Percentiles rank a stretch among this genome's conserved stretches.
These are phyloP conservation scores for Rosa chinensis DNA, from an alignment of 306 rosid species.

Conservation along the genomic window DNA sequence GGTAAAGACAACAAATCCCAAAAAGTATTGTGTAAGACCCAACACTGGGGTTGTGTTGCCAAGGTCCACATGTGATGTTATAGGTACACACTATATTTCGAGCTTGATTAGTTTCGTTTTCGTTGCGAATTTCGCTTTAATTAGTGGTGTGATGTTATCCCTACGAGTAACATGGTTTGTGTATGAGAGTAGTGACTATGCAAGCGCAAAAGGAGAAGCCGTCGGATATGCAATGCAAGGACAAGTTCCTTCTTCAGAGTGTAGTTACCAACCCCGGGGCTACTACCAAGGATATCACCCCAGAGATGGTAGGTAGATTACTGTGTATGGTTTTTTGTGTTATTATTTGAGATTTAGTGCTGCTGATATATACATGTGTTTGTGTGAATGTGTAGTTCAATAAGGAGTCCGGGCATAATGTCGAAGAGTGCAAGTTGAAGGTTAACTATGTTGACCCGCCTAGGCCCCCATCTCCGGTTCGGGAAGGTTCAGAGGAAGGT, in stretches of 20 bases:
- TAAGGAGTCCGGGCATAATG: slow-evolving; percentile 70
- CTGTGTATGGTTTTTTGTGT: not conserved
- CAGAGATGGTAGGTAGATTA: slow-evolving; percentile 60
- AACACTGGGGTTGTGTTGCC: slow-evolving; percentile 89
- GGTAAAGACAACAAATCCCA: slow-evolving; percentile 95
- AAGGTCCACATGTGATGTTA: slow-evolving; percentile 76
- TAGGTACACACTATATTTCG: slow-evolving; percentile 41
- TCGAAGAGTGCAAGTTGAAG: slow-evolving; percentile 76
- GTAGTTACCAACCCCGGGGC: slow-evolving; percentile 58
- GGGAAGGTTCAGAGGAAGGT: slow-evolving; percentile 88
- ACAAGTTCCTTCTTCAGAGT: slow-evolving; percentile 89
- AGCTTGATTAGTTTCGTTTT: slow-evolving; percentile 6
- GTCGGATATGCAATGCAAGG: slow-evolving; percentile 83
- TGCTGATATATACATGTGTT: slow-evolving; percentile 8
- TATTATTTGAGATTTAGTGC: not conserved
- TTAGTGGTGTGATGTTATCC: not conserved
- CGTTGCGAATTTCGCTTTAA: not conserved
- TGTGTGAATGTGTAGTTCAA: slow-evolving; percentile 51
- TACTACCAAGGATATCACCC: slow-evolving; percentile 55
- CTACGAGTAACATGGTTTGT: not conserved
- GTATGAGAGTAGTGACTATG: slow-evolving; percentile 65
- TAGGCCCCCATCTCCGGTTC: slow-evolving; percentile 80
- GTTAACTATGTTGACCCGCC: slow-evolving; percentile 86
- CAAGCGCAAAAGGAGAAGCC: slow-evolving; percentile 91
- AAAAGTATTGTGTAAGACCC: slow-evolving; percentile 95